phyloP scores from a whole-genome alignment of 2,329 filamentous ascomycete genomes.

The Orbilia oligospora region DNA sequence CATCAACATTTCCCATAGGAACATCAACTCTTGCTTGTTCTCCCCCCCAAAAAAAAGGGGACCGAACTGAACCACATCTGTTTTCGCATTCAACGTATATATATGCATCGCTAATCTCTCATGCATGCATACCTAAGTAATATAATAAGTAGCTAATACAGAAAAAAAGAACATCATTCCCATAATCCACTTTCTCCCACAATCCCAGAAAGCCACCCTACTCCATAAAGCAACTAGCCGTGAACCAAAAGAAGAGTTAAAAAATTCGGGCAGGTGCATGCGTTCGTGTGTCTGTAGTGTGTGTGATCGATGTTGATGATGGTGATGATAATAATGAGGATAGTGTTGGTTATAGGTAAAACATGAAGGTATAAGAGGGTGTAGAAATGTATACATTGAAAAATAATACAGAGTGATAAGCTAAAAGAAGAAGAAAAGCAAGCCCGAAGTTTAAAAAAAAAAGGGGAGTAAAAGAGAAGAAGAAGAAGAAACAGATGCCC shows the following conservation, averaged over 20 bases:
- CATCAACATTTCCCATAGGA: background rate
- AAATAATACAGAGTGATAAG: slow-evolving; percentile 34
- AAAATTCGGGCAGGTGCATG: background rate
- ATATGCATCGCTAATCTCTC: slow-evolving; percentile 4
- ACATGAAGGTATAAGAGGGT: background rate
- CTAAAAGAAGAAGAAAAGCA: background rate
- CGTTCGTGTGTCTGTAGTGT: background rate
- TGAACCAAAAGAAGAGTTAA: slow-evolving; percentile 35
- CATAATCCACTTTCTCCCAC: background rate
- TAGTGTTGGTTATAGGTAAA: slow-evolving; percentile 9
- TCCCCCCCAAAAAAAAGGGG: background rate
- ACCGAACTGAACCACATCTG: background rate
- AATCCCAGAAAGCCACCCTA: background rate
- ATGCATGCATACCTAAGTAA: background rate
- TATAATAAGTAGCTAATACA: background rate
- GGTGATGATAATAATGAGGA: slow-evolving; percentile 5
- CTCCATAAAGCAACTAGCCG: slow-evolving; percentile 31
- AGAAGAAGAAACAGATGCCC: slow-evolving; percentile 9
- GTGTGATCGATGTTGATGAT: background rate
- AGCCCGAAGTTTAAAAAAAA: background rate
- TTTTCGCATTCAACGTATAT: background rate
- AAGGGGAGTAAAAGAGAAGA: background rate
- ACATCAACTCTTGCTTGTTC: background rate
- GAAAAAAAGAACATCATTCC: slow-evolving; percentile 4
- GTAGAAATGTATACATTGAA: slow-evolving; percentile 57